Percentiles rank a stretch among this genome's conserved stretches.
phyloP scores from a whole-genome alignment of 129 eudicot species.

The Lonicera japonica region DNA sequence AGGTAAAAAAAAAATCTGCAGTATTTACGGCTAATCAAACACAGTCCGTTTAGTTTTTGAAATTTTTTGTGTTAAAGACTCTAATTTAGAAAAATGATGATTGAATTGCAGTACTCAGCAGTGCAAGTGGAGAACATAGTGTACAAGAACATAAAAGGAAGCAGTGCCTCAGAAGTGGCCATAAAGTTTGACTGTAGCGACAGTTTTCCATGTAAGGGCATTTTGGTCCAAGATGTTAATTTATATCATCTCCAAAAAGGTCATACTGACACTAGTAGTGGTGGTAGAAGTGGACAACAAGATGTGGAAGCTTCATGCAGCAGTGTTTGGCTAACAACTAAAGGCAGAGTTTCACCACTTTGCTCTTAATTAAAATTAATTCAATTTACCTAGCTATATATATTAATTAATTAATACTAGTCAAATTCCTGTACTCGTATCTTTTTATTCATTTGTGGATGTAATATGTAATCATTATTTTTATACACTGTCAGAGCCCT shows the following conservation, averaged over 20 bases:
- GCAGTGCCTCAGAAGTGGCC: constrained; percentile 61
- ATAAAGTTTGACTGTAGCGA: constrained; percentile 71
- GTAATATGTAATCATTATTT: too few species aligned
- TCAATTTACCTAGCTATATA: too few species aligned
- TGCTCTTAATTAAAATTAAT: constrained; percentile 23
- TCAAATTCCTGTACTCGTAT: too few species aligned
- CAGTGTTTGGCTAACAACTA: constrained; percentile 21
- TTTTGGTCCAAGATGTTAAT: constrained; percentile 42
- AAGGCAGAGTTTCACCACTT: constrained; percentile 34
- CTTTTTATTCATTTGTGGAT: too few species aligned
- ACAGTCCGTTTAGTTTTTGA: too few species aligned
- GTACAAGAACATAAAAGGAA: constrained; percentile 65
- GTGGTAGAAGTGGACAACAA: too few species aligned
- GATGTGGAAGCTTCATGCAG: constrained; percentile 34
- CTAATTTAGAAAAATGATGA: background rate
- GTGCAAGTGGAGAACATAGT: constrained; percentile 60
- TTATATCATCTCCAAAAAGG: constrained; percentile 21
- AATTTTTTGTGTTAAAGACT: background rate
- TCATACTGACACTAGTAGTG: too few species aligned
- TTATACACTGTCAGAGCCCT: too few species aligned
- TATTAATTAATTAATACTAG: too few species aligned
- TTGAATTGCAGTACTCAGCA: constrained; percentile 38
- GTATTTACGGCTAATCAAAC: too few species aligned
- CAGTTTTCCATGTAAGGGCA: constrained; percentile 48
- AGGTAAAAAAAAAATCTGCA: too few species aligned